A percentile compares a stretch with the other conserved stretches of the same genome.
phyloP scores from a whole-genome alignment of 768 basidiomycete genomes.

The Rhizopogon rudus region DNA sequence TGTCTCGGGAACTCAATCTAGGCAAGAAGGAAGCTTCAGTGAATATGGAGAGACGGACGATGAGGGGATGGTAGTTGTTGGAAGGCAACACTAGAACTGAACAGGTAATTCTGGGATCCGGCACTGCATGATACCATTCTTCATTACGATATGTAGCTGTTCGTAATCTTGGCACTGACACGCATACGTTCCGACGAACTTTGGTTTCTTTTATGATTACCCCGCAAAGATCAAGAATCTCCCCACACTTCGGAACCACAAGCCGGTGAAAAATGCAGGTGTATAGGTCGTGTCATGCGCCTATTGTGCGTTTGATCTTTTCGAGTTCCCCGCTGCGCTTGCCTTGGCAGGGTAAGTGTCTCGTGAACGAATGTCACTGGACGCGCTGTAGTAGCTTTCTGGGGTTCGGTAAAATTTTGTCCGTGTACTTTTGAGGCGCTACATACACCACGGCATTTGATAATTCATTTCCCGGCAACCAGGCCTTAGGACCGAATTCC shows the following conservation, averaged over 20 bases:
- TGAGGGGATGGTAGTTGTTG: conserved; percentile 78
- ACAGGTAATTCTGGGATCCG: neutral
- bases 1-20: conserved; percentile 25
- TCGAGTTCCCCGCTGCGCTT: no score
- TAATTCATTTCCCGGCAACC: no score
- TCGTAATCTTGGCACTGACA: conserved; percentile 6
- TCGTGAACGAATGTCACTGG: no score
- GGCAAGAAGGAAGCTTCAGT: conserved; percentile 52
- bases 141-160: conserved; percentile 10
- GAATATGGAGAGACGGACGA: conserved; percentile 80
- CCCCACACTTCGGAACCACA: conserved; percentile 1
- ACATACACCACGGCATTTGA: no score
- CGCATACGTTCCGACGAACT: conserved; percentile 5
- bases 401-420: no score
- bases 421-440: no score
- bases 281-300: neutral
- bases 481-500: no score
- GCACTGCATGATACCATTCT: conserved; percentile 2
- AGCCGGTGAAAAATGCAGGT: no score
- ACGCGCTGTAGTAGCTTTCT: no score
- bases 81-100: conserved; percentile 39
- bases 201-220: conserved; percentile 1
- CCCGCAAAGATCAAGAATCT: conserved; percentile 6
- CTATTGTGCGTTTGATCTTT: no score
- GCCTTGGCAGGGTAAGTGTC: no score